These are phyloP conservation scores for Cladosporium colombiae DNA, from an alignment of 2,329 filamentous ascomycete genomes.

Conservation along the genomic window DNA sequence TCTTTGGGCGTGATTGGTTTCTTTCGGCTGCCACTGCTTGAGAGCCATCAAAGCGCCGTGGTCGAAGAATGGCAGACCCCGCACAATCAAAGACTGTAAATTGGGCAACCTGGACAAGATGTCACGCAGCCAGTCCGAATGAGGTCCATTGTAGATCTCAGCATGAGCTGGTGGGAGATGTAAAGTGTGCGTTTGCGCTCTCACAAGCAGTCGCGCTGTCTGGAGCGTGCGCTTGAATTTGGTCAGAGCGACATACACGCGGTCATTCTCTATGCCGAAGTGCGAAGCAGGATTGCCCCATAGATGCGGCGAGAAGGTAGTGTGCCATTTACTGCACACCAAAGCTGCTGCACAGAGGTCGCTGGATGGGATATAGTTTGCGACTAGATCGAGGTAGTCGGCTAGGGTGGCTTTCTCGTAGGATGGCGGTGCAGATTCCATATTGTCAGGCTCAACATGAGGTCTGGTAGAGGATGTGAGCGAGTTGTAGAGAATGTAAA, in stretches of 20 bases:
- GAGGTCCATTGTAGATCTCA: constrained; percentile 61
- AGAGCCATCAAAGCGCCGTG: constrained; percentile 52
- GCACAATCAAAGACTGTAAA: constrained; percentile 61
- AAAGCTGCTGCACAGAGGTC: constrained; percentile 58
- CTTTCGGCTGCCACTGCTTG: constrained; percentile 41
- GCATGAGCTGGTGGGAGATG: constrained; percentile 62
- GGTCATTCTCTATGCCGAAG: constrained; percentile 61
- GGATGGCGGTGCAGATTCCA: constrained; percentile 62
- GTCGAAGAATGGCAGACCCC: constrained; percentile 62
- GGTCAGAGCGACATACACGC: constrained; percentile 62
- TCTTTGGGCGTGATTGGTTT: constrained; percentile 23
- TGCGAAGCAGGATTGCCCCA: constrained; percentile 66
- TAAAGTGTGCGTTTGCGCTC: constrained; percentile 61
- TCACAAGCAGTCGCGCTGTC: constrained; percentile 53
- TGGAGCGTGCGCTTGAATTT: constrained; percentile 59
- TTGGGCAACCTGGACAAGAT: constrained; percentile 59
- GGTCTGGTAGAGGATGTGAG: background rate
- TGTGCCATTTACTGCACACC: constrained; percentile 60
- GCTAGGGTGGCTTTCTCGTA: constrained; percentile 58
- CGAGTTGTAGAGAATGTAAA: background rate
- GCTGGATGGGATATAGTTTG: constrained; percentile 57
- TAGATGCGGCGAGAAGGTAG: constrained; percentile 59
- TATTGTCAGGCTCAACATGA: constrained; percentile 30
- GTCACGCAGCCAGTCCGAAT: constrained; percentile 60
- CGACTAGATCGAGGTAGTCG: constrained; percentile 58